Conservation (phyloP, 208 protist genomes). For the Leishmania braziliensis region DNA sequence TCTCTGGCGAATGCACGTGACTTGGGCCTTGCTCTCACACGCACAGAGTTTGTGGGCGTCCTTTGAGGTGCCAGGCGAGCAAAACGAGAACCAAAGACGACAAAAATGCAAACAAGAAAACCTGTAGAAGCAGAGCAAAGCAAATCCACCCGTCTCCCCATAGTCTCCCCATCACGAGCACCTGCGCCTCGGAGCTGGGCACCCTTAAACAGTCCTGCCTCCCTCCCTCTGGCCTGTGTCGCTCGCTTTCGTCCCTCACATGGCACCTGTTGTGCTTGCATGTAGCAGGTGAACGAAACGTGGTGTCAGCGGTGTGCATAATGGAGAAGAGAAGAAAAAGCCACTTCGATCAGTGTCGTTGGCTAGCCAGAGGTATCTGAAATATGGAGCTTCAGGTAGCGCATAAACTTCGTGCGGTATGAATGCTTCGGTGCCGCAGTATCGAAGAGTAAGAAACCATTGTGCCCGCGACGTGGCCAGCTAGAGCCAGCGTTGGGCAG, state of each 20-base stretch:
- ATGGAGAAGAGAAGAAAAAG: not conserved
- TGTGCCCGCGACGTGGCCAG: constrained; percentile 32
- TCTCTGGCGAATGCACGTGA: not conserved
- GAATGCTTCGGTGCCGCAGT: constrained; percentile 25
- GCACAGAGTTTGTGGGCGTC: not conserved
- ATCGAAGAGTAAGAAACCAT: constrained; percentile 34
- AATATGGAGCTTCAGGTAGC: constrained; percentile 20
- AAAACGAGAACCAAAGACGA: not conserved
- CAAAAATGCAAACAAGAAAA: not conserved
- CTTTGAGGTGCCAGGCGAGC: not conserved
- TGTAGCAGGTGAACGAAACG: not conserved
- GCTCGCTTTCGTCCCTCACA: not conserved
- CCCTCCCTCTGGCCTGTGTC: not conserved
- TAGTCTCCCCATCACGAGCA: not conserved
- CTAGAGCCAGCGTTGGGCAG: constrained; percentile 45
- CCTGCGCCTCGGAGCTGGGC: not conserved
- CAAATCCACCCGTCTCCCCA: not conserved
- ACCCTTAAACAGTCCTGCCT: not conserved
- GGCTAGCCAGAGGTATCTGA: not conserved
- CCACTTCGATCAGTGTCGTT: not conserved
- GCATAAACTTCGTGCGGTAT: constrained; percentile 29
- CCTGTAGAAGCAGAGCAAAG: not conserved
- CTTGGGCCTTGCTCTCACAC: not conserved
- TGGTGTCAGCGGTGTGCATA: not conserved
- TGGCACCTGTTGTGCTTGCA: not conserved